Conservation (phyloP, 192 early-diverging fungal species). For the Coemansia sp. region DNA sequence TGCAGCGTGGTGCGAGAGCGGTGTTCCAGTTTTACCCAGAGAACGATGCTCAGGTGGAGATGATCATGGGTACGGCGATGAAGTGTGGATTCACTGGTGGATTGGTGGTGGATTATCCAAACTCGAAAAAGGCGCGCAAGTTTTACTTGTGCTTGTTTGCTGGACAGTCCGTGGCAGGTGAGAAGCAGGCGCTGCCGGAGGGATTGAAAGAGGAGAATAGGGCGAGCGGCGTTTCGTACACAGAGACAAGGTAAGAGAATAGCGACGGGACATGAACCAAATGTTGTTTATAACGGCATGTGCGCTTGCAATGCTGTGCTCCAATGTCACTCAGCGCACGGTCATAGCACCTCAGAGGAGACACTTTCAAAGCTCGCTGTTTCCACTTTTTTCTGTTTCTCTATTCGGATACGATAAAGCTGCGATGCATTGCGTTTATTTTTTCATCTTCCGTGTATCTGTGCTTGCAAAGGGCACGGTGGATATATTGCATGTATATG, state of each 20-base stretch:
- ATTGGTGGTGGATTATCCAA: conserved; percentile 93
- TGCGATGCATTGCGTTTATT: no score
- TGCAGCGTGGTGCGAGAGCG: conserved; percentile 84
- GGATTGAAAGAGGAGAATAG: conserved; percentile 27
- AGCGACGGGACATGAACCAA: neutral
- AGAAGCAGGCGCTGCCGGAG: conserved; percentile 37
- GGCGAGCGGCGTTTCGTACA: conserved; percentile 27
- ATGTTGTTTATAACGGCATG: neutral
- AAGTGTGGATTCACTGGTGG: conserved; percentile 95
- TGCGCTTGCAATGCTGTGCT: no score
- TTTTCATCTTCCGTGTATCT: no score
- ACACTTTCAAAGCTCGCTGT: no score
- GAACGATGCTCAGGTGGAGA: conserved; percentile 89
- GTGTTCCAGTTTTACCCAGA: conserved; percentile 99
- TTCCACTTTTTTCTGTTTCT: no score
- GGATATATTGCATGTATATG: no score
- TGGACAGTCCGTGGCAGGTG: conserved; percentile 58
- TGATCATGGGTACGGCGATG: conserved; percentile 85
- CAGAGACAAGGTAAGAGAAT: conserved; percentile 33
- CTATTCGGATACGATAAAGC: no score
- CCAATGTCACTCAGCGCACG: neutral
- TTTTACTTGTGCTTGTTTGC: conserved; percentile 96
- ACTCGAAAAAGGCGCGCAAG: conserved; percentile 95
- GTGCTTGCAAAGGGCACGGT: no score
- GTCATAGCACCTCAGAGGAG: no score